A percentile compares a stretch with the other conserved stretches of the same genome.
These are phyloP conservation scores for Ceratocystis destructans DNA, from an alignment of 2,329 filamentous ascomycete genomes.

Conservation along the genomic window DNA sequence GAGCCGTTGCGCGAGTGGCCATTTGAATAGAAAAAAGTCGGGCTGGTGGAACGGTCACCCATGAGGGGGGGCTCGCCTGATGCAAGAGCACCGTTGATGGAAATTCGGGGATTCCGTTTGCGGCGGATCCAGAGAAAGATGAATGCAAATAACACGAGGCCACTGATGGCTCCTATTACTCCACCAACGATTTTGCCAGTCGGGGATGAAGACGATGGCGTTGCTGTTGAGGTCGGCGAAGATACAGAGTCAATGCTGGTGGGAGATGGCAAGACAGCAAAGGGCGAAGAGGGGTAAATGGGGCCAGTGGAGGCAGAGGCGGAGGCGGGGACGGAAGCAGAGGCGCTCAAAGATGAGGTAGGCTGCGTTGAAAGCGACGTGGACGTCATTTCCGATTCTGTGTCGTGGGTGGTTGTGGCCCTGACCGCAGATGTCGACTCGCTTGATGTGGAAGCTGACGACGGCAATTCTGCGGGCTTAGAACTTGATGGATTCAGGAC, in stretches of 20 bases:
- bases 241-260: not conserved
- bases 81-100: slow-evolving; percentile 14
- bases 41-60: slow-evolving; percentile 7
- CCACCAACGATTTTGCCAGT: slow-evolving; percentile 35
- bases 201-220: slow-evolving; percentile 20
- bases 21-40: not conserved
- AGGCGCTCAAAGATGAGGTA: slow-evolving; percentile 19
- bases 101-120: slow-evolving; percentile 21
- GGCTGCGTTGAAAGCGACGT: not conserved
- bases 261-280: not conserved
- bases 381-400: slow-evolving; percentile 22
- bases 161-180: slow-evolving; percentile 33
- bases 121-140: slow-evolving; percentile 31
- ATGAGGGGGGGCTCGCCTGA: slow-evolving; percentile 10
- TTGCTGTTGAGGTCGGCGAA: not conserved
- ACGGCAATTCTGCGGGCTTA: slow-evolving; percentile 13
- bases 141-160: slow-evolving; percentile 30
- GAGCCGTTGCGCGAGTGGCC: slow-evolving; percentile 17
- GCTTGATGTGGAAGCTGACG: slow-evolving; percentile 19
- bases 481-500: slow-evolving; percentile 21
- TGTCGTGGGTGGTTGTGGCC: slow-evolving; percentile 20
- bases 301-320: not conserved
- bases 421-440: slow-evolving; percentile 21
- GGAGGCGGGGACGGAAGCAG: not conserved
- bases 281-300: not conserved